Evolutionary conservation across 2,329 filamentous ascomycete genomes (phyloP).

Genomic region (Lachnellula cervina): DNA sequence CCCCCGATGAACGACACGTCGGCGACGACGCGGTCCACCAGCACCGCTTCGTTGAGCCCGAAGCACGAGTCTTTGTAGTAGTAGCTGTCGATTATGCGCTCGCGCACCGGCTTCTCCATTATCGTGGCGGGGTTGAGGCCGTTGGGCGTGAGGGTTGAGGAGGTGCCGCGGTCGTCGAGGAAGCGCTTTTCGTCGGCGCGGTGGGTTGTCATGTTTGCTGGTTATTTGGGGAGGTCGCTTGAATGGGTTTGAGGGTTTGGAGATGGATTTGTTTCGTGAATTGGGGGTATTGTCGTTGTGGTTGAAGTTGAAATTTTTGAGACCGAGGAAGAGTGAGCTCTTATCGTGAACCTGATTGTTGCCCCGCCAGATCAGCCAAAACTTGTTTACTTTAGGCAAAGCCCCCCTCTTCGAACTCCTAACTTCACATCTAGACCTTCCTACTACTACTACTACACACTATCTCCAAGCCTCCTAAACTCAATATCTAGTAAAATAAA

Average conservation of each 20-base stretch:
- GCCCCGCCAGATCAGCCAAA: too few relatives aligned
- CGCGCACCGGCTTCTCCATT: slow-evolving; percentile 90
- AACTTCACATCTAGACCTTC: too few relatives aligned
- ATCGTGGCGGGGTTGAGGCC: slow-evolving; percentile 93
- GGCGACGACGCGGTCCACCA: slow-evolving; percentile 86
- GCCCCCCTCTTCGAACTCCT: too few relatives aligned
- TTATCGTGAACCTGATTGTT: too few relatives aligned
- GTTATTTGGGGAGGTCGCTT: neutral
- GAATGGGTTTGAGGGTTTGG: too few relatives aligned
- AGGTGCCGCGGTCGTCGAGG: slow-evolving; percentile 86
- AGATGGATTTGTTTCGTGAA: too few relatives aligned
- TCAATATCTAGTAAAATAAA: neutral
- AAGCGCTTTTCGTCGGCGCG: slow-evolving; percentile 76
- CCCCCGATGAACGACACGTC: slow-evolving; percentile 79
- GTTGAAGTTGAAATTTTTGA: too few relatives aligned
- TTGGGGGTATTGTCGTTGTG: too few relatives aligned
- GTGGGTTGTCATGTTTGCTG: slow-evolving; percentile 42
- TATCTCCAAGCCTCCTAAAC: too few relatives aligned
- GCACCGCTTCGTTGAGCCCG: slow-evolving; percentile 75
- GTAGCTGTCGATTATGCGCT: slow-evolving; percentile 91
- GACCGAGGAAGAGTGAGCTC: too few relatives aligned
- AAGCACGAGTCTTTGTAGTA: slow-evolving; percentile 99
- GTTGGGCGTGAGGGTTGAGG: slow-evolving; percentile 69
- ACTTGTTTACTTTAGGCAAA: too few relatives aligned
- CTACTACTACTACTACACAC: too few relatives aligned